Evolutionary conservation across 371 early-diverging fungal species (phyloP), one percentile per base, ranked within the genome.

Genomic region (Mortierella sp.): DNA sequence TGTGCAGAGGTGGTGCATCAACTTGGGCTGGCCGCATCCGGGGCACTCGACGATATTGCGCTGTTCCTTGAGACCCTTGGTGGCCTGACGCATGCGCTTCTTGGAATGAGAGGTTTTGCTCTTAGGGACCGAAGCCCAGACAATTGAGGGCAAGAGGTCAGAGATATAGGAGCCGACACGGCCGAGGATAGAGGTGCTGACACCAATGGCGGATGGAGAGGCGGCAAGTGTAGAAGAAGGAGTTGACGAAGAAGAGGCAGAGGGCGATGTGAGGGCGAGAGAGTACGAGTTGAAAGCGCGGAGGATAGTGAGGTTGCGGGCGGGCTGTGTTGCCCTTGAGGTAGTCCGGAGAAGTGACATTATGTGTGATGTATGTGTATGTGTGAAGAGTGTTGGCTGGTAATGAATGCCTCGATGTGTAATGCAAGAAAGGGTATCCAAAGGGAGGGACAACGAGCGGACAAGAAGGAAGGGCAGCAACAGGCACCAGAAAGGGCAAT

Each of bases 71-170:
- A 96, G 89, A 44, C 94, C 95, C 88, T 96, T 97, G 88, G 94
- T 95, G 48, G 95, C 91, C 74, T 94, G 92, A 82, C 96, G 92
- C 95, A 95, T 96, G 76, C 96, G 95, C 88, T 96, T 96, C 88
- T 95, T 96, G 54, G 95, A 92, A 81, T 97, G 96, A 28, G 96
- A 95, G 0, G 96, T 96, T 89, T 95, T 94, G 91, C 95, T 94
- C 89, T 97, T 97, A 38, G 97, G 97, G 58, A 94, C 97, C n/a
- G 90, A 72, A 0, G 96, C 96, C 90, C 93, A 93, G 71, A 95
- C 90, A 60, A 96, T 89, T 16, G 92, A 86, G 8, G 87, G 87
- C 45, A 86, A 34, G 73, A 86, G 74, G 55, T 86, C 87, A 45
- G 87, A 82, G 71, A 86, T 86, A 57, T 86, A 86, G 16, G 78